Evolutionary conservation across 2,329 filamentous ascomycete species (phyloP), one percentile per base, ranked within the genome.

Genomic region (Microdochium bolleyi): DNA sequence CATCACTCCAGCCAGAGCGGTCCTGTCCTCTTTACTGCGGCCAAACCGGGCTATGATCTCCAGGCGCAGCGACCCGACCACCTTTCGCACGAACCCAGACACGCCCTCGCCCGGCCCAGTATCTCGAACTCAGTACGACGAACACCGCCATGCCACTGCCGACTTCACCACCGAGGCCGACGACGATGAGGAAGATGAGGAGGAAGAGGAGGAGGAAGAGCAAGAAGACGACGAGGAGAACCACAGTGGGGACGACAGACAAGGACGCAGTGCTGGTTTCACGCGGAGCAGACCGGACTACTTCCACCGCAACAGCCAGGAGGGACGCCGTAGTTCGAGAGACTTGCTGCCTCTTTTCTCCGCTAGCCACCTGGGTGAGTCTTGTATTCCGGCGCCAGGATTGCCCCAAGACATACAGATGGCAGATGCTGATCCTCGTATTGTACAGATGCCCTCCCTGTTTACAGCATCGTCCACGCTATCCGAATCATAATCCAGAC

Each of bases 401-500:
- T 24, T 21, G 24, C 22, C 49, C 22, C 3, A 24, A 19, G 11
- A 19, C 16, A 8, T 11, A 54, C 34, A 53, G 10, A 3, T 21
- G 14, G 16, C 27, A 21, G 3, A 34, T 32, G 14, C 41, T 49
- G 25, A 32, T 24, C 27, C n/a, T 30, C n/a, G 30, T 24, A 9
- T 32, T 22, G 24, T 41, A 8, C 63, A 92, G 92, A 96, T 72
- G 80, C 87, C 10, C 78, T 96, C 7, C 92, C 92, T 21, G 84
- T 96, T 54, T 96, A 96, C 74, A 88, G 85, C 68, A 84, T 95
- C 59, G 95, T 92, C 25, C 92, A 96, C 70, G 84, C 89, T 30
- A 92, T 96, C 57, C 88, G 92, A 59, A 84, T 91, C 51, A 79
- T 96, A 53, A 85, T 97, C 55, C 82, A 89, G 59, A 79, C 89